Evolutionary conservation across 306 rosid species (phyloP).

Genomic region (Cucurbita maxima): DNA sequence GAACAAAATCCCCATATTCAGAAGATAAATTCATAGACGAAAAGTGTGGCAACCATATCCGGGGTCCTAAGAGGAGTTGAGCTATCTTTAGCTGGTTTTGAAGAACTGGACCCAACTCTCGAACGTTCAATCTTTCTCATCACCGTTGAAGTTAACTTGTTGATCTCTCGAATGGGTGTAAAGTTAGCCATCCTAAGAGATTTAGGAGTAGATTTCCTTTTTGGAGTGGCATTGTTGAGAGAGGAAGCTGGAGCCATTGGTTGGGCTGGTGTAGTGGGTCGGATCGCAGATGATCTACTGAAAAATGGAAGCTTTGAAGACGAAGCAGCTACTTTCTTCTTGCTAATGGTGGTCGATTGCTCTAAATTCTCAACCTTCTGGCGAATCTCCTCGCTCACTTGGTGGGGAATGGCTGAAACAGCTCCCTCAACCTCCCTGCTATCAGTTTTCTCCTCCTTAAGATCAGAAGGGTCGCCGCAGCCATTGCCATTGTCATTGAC

Average conservation of each 20-base stretch:
- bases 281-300: conserved; percentile 28
- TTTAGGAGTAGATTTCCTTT: conserved; percentile 48
- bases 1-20: not conserved
- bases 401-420: conserved; percentile 13
- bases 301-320: conserved; percentile 21
- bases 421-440: conserved; percentile 18
- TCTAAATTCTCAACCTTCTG: conserved; percentile 31
- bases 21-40: not conserved
- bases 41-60: conserved; percentile 32
- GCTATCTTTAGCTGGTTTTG: conserved; percentile 50
- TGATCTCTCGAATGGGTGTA: conserved; percentile 77
- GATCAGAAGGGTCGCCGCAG: not conserved
- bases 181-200: conserved; percentile 43
- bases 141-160: conserved; percentile 60
- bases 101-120: conserved; percentile 38
- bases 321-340: conserved; percentile 28
- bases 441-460: conserved; percentile 14
- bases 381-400: conserved; percentile 10
- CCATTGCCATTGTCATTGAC: no score
- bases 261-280: conserved; percentile 42
- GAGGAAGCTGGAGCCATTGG: conserved; percentile 17
- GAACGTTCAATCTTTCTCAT: conserved; percentile 70
- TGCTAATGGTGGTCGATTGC: conserved; percentile 18
- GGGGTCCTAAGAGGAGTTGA: conserved; percentile 65
- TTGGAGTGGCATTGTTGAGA: conserved; percentile 33